Evolutionary conservation across 441 rosid genomes (phyloP).

Genomic region (Corymbia calophylla): DNA sequence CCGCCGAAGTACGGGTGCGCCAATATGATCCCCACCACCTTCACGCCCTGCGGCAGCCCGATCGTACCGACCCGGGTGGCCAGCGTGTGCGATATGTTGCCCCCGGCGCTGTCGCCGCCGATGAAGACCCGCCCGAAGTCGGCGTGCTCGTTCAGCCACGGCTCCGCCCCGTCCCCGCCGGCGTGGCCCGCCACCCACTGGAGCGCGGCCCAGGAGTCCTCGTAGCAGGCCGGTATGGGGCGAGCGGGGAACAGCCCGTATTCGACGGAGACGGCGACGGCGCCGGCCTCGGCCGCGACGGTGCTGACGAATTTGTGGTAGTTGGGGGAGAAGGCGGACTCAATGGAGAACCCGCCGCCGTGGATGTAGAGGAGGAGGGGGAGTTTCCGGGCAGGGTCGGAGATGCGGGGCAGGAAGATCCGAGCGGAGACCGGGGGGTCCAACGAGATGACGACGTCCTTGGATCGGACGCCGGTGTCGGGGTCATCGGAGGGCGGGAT

Average conservation of each 20-base stretch:
- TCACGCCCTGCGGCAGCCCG: slow-evolving; percentile 23
- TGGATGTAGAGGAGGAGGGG: slow-evolving; percentile 37
- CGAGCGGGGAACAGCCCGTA: slow-evolving; percentile 31
- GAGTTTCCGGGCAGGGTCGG: slow-evolving; percentile 10
- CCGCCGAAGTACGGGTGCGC: slow-evolving; percentile 37
- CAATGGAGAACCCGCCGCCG: slow-evolving; percentile 33
- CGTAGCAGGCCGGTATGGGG: slow-evolving; percentile 33
- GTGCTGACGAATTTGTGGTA: slow-evolving; percentile 20
- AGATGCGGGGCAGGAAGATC: slow-evolving; percentile 29
- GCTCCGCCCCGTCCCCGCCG: slow-evolving; percentile 15
- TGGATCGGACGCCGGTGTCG: slow-evolving; percentile 29
- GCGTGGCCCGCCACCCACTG: slow-evolving; percentile 29
- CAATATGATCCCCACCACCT: slow-evolving; percentile 16
- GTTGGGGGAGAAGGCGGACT: slow-evolving; percentile 15
- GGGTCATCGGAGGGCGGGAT: slow-evolving; percentile 29
- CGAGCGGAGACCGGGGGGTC: slow-evolving; percentile 31
- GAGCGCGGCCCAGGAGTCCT: slow-evolving; percentile 34
- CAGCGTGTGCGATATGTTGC: slow-evolving; percentile 25
- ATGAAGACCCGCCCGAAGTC: slow-evolving; percentile 19
- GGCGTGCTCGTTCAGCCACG: slow-evolving; percentile 31
- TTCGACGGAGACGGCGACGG: slow-evolving; percentile 27
- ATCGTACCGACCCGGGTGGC: slow-evolving; percentile 15
- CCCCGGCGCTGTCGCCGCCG: slow-evolving; percentile 33
- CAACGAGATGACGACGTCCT: slow-evolving; percentile 29
- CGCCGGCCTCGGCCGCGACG: slow-evolving; percentile 17